These are phyloP conservation scores for Amaranthus tricolor DNA, from an alignment of 179 eudicot genomes.

Conservation along the genomic window DNA sequence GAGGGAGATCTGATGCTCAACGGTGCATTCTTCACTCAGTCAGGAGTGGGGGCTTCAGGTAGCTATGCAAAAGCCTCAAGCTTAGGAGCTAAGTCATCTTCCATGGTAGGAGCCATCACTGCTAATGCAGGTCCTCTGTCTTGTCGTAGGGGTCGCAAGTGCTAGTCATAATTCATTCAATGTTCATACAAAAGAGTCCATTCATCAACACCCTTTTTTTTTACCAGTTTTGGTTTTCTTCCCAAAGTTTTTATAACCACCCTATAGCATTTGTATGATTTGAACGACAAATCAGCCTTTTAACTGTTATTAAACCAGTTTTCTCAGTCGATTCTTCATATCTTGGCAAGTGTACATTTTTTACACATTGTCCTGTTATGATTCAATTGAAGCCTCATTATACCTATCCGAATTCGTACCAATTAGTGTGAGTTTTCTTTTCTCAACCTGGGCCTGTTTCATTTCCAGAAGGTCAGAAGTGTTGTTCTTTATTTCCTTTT, in stretches of 20 bases:
- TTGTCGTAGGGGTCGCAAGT: slow-evolving; percentile 31
- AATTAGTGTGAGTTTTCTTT: slow-evolving; percentile 22
- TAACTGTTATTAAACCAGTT: slow-evolving; percentile 8
- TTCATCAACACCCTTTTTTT: neutral
- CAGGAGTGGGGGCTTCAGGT: slow-evolving; percentile 36
- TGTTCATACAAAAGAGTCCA: slow-evolving; percentile 25
- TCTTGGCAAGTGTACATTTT: slow-evolving; percentile 55
- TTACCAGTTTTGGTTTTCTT: slow-evolving; percentile 1
- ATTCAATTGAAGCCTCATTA: slow-evolving; percentile 5
- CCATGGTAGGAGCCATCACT: slow-evolving; percentile 38
- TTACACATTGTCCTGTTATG: slow-evolving; percentile 38
- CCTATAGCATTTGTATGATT: slow-evolving; percentile 12
- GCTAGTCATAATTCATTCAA: slow-evolving; percentile 19
- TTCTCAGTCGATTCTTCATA: slow-evolving; percentile 20
- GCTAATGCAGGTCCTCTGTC: slow-evolving; percentile 32
- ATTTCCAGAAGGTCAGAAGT: slow-evolving; percentile 40
- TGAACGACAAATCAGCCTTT: slow-evolving; percentile 16
- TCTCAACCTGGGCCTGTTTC: slow-evolving; percentile 78
- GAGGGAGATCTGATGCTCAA: slow-evolving; percentile 41
- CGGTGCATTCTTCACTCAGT: slow-evolving; percentile 37
- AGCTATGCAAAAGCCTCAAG: slow-evolving; percentile 41
- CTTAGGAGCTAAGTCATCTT: slow-evolving; percentile 39
- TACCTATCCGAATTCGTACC: neutral
- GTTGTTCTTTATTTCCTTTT: slow-evolving; percentile 35
- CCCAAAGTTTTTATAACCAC: neutral